Conservation (phyloP, 2,329 filamentous ascomycete species). For the Trichocomaceae sp. region DNA sequence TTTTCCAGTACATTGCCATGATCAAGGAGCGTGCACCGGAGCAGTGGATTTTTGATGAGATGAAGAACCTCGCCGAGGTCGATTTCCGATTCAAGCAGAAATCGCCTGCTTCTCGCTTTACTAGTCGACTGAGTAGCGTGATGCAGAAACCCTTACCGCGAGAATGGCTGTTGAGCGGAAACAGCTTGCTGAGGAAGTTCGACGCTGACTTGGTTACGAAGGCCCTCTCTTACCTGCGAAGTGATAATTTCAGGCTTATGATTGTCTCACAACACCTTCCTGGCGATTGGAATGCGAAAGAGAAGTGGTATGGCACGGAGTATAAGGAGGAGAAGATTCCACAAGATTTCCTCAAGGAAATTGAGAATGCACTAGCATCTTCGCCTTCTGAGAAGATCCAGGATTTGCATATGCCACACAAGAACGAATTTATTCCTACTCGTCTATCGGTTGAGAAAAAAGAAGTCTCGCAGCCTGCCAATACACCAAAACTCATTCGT, state of each 20-base stretch:
- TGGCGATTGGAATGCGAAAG: constrained; percentile 76
- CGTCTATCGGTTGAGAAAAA: constrained; percentile 93
- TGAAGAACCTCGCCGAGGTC: constrained; percentile 82
- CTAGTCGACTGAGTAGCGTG: constrained; percentile 71
- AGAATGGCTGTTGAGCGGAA: constrained; percentile 79
- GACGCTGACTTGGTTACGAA: constrained; percentile 68
- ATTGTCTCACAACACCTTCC: constrained; percentile 78
- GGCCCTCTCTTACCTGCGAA: constrained; percentile 65
- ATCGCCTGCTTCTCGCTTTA: constrained; percentile 80
- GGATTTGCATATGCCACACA: constrained; percentile 78
- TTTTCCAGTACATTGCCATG: constrained; percentile 89
- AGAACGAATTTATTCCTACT: constrained; percentile 92
- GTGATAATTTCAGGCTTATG: constrained; percentile 83
- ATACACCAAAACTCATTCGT: constrained; percentile 72
- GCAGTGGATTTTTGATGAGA: constrained; percentile 90
- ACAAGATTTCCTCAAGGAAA: constrained; percentile 62
- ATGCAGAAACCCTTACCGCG: constrained; percentile 90
- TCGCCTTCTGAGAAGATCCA: constrained; percentile 54
- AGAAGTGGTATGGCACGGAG: constrained; percentile 97
- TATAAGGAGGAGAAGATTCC: constrained; percentile 79
- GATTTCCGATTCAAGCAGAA: constrained; percentile 96
- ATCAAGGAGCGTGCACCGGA: constrained; percentile 73
- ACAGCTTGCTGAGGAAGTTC: constrained; percentile 70
- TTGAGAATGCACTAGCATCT: constrained; percentile 58
- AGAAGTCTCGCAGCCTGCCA: constrained; percentile 67